Percentiles rank a stretch among this genome's conserved stretches.
Evolutionary conservation across 257 asterid genomes (phyloP).

Genomic region (Voacanga thouarsii): DNA sequence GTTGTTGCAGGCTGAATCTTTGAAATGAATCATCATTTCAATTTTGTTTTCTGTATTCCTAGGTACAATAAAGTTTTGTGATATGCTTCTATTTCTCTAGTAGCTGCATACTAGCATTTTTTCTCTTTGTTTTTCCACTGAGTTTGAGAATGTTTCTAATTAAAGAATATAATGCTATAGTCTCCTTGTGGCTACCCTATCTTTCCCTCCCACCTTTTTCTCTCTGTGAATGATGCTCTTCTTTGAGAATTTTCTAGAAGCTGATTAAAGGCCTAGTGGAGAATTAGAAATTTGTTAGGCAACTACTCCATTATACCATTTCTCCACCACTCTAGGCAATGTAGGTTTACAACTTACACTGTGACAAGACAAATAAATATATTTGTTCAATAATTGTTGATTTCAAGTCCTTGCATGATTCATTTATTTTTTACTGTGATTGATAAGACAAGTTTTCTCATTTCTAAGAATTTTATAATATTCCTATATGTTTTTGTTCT

Average conservation of each 20-base stretch:
- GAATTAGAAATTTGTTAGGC: no score
- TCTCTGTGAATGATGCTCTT: background rate
- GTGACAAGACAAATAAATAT: no score
- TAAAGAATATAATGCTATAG: background rate
- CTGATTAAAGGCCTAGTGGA: no score
- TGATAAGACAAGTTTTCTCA: no score
- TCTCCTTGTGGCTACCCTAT: background rate
- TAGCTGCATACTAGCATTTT: conserved; percentile 2
- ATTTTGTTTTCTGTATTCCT: conserved; percentile 18
- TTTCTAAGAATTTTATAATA: no score
- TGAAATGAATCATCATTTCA: conserved; percentile 12
- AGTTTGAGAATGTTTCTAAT: conserved; percentile 16
- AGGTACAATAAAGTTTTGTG: conserved; percentile 15
- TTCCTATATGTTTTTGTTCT: no score
- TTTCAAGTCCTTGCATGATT: no score
- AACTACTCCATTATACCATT: no score
- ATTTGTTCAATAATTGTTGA: no score
- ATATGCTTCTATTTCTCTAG: conserved; percentile 1
- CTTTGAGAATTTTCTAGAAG: background rate
- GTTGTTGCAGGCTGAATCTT: conserved; percentile 19
- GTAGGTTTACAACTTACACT: no score
- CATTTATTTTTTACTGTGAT: no score
- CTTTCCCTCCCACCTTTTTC: background rate
- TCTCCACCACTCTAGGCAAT: no score
- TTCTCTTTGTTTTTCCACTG: conserved; percentile 11